Base-by-base conservation (phyloP, 305 asterid species). In the Solanum hybrid region DNA sequence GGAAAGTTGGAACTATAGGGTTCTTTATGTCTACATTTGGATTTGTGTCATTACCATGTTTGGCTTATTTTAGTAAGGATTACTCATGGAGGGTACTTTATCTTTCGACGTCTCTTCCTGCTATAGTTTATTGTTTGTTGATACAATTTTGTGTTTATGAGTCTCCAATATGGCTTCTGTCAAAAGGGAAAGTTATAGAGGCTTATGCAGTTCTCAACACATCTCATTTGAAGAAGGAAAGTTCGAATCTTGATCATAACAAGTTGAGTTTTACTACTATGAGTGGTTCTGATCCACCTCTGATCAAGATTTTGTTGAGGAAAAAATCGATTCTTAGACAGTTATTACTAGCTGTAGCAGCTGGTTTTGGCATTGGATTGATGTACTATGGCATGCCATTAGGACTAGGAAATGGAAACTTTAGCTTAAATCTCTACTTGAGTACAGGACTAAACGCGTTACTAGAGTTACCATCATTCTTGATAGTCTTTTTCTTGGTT, bases 351-450 rank as follows among this genome's bases (percentile, higher is more conserved):
- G 91, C 92, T 24, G 90, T 93, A 91, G 87, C 87, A 79, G 90
- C 82, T 5, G 95, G 91, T 11, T 93, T 95, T 45, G 98, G 98
- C 3, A 77, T 91, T 3, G 97, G 97, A 7, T 75, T 94, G 90
- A 89, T 92, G 12, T 95, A 95, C 89, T 95, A 95, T 89, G 97
- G 98, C 22, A 93, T 94, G 95, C 95, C 98, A 13, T 85, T 95
- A 45, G 98, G 97, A 5, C 92, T 95, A 1, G 76, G 76, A 6
- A 94, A 89, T 3, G 76, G 76, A 1, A 94, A 88, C 84, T 79
- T 95, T 14, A 91, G 93, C 0, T 27, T 95, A 2, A 72, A 93
- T 87, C 87, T 95, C 2, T 95, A 94, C 85, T 24, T 91, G 31
- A 94, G 95, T 87, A 94, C 93, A 24, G 91, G 94, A 2, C 13